Percentiles rank a stretch among this genome's conserved stretches.
These are phyloP conservation scores for Yarrowia galli DNA, from an alignment of 1,139 yeast species.

Conservation along the genomic window DNA sequence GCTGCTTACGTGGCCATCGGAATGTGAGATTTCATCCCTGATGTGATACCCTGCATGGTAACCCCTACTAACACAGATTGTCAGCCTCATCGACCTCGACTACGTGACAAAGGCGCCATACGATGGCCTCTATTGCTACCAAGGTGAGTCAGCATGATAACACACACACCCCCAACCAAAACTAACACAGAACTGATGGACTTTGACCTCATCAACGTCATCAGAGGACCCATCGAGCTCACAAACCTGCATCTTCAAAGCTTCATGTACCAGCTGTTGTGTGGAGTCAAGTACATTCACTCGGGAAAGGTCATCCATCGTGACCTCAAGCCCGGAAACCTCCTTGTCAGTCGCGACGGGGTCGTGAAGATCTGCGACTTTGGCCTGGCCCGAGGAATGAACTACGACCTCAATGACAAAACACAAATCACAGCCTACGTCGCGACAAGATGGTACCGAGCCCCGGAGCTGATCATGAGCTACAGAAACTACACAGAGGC, in stretches of 20 bases:
- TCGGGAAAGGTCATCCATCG: conserved; percentile 78
- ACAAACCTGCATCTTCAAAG: conserved; percentile 84
- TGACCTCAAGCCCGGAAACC: conserved; percentile 85
- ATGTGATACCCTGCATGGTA: conserved; percentile 11
- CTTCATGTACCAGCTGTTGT: conserved; percentile 76
- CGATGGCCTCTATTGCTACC: conserved; percentile 86
- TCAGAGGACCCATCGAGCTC: conserved; percentile 70
- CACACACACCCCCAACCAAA: too few relatives aligned
- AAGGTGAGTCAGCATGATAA: conserved; percentile 55
- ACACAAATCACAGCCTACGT: conserved; percentile 72
- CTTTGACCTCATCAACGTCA: conserved; percentile 77
- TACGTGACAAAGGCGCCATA: conserved; percentile 68
- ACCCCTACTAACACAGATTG: conserved; percentile 55
- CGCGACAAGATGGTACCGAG: conserved; percentile 95
- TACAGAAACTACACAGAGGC: conserved; percentile 57
- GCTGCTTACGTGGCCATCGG: conserved; percentile 80
- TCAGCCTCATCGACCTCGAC: conserved; percentile 75
- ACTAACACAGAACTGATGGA: conserved; percentile 66
- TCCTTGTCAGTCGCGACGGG: conserved; percentile 76
- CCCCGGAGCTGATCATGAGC: conserved; percentile 84
- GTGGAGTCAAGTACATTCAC: conserved; percentile 83
- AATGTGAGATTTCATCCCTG: conserved; percentile 54
- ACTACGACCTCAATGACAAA: conserved; percentile 32
- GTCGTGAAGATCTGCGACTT: conserved; percentile 81
- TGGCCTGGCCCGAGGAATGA: conserved; percentile 81